Percentiles rank a stretch among this genome's conserved stretches.
These are phyloP conservation scores for Artomyces pyxidatus DNA, from an alignment of 768 basidiomycete genomes.

Conservation along the genomic window DNA sequence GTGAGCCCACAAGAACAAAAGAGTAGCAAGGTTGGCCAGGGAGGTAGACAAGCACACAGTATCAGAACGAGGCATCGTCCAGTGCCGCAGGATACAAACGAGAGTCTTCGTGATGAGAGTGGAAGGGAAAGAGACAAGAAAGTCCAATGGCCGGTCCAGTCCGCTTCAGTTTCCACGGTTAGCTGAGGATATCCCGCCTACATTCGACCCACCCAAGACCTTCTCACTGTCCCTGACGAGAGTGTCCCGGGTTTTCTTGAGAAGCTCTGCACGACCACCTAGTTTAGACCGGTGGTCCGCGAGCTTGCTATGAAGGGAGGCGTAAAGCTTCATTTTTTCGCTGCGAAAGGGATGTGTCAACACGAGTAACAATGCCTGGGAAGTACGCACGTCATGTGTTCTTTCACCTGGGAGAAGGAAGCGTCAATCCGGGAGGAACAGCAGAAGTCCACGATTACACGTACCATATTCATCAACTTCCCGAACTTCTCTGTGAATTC, in stretches of 20 bases:
- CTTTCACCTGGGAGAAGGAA: slow-evolving; percentile 28
- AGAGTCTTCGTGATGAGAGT: too few species aligned
- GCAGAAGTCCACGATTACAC: slow-evolving; percentile 16
- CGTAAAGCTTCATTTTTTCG: slow-evolving; percentile 40
- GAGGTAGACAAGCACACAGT: too few species aligned
- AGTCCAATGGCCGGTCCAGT: too few species aligned
- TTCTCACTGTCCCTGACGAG: slow-evolving; percentile 35
- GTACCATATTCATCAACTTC: slow-evolving; percentile 42
- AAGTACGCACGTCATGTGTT: slow-evolving; percentile 38
- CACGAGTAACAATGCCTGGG: neutral
- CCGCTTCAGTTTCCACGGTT: too few species aligned
- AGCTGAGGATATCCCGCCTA: too few species aligned
- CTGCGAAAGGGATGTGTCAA: slow-evolving; percentile 20
- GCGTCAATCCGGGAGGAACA: neutral
- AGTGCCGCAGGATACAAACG: too few species aligned
- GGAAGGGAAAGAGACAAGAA: too few species aligned
- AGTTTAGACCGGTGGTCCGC: slow-evolving; percentile 33
- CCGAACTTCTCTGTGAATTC: slow-evolving; percentile 35
- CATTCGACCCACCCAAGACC: too few species aligned
- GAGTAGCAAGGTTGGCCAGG: too few species aligned
- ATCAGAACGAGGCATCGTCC: too few species aligned
- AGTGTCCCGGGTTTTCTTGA: slow-evolving; percentile 29
- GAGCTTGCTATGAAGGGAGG: slow-evolving; percentile 34
- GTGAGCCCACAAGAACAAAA: too few species aligned
- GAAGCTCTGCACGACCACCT: slow-evolving; percentile 30